Evolutionary conservation across 257 asterid species (phyloP), one percentile per base, ranked within the genome.

Genomic region (Echites panduratus): DNA sequence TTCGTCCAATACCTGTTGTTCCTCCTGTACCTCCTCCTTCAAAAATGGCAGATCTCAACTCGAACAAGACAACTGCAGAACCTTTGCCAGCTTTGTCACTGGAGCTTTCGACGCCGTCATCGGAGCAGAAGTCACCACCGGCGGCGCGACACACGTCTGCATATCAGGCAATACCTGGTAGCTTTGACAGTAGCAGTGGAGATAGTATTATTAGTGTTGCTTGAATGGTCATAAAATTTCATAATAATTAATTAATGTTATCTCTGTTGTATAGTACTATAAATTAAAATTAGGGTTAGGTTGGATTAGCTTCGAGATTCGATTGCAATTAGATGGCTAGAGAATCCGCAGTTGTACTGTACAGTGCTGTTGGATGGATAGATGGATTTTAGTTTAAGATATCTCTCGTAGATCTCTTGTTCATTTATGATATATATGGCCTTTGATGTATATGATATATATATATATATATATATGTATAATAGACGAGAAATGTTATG

Each of bases 181-280:
- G 87, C 84, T 91, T 89, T 70, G 89, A 76, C 70, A 90, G 84
- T 45, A 82, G 87, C 78, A 89, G 96, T 82, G 97, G 97, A 78
- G 97, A 94, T 79, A 84, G 87, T 84, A 90, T 90, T 77, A 91
- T 93, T 22, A 90, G 96, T 76, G 98, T 93, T 62, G 97, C 98
- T 79, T 93, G 87, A 93, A 8, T 64, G 32, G 2, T 0, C 14
- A 65, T 35, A 45, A 50, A 61, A 62, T 52, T 19, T 76, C 44
- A 72, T 79, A 50, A 61, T 50, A 16, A 50, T 50, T 50, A 17
- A 49, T 48, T 83, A 77, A 78, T 81, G 86, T 69, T 78, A 47
- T 82, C 38, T 88, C 81, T 75, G 80, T 70, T 85, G 86, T 85
- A 81, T 4, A 53, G 7, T 53, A 16, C 82, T 84, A 67, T 56